Conservation (phyloP, 768 basidiomycete species). For the Boletales sp. region DNA sequence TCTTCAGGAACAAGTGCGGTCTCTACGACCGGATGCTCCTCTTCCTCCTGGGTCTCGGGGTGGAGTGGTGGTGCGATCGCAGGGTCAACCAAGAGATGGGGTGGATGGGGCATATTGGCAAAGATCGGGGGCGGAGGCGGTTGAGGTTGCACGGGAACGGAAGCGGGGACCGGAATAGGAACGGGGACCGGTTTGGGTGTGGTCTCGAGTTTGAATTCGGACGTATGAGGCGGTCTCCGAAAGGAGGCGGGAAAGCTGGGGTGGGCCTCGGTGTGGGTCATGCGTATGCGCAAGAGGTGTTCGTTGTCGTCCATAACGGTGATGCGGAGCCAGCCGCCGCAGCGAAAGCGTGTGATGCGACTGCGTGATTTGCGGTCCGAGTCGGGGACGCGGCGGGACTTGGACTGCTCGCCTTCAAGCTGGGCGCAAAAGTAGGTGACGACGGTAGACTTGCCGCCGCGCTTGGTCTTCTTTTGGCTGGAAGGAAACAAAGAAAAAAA, state of each 20-base stretch:
- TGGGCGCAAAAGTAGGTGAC: conserved; percentile 35
- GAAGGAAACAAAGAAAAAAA: no score
- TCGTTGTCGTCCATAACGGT: conserved; percentile 36
- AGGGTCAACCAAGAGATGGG: conserved; percentile 19
- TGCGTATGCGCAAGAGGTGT: conserved; percentile 32
- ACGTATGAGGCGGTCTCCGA: conserved; percentile 30
- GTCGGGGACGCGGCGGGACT: conserved; percentile 27
- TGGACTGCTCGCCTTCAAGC: conserved; percentile 33
- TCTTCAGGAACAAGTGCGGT: conserved; percentile 16
- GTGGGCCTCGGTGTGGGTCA: conserved; percentile 34
- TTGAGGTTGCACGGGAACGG: not conserved
- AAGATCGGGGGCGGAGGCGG: conserved; percentile 21
- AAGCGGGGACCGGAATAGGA: conserved; percentile 2
- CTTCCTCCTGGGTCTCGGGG: conserved; percentile 14
- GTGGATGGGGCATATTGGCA: conserved; percentile 19
- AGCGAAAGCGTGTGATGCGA: conserved; percentile 33
- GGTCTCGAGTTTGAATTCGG: conserved; percentile 31
- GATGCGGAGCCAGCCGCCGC: conserved; percentile 34
- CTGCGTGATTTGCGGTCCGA: conserved; percentile 33
- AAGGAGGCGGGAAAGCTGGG: conserved; percentile 32
- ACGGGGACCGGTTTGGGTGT: conserved; percentile 23
- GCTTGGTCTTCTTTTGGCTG: conserved; percentile 34
- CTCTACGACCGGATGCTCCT: conserved; percentile 13
- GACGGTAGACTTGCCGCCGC: conserved; percentile 33
- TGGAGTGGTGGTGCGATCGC: conserved; percentile 9